Percentiles rank a stretch among this genome's conserved stretches.
phyloP scores from a whole-genome alignment of 2,329 filamentous ascomycete species.

The Phialocephala subalpina region DNA sequence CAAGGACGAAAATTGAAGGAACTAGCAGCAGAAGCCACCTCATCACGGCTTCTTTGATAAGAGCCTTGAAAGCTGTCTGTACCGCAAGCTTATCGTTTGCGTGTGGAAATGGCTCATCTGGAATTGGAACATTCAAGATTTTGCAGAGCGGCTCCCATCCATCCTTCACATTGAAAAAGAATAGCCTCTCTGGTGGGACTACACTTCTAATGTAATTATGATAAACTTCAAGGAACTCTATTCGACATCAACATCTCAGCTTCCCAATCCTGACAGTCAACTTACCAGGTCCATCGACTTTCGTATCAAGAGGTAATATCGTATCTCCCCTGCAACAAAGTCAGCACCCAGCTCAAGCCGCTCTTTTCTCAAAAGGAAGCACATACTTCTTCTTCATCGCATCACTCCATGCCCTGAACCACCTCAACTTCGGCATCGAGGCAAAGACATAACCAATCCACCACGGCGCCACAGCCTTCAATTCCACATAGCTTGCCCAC shows the following conservation, averaged over 20 bases:
- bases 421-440: slow-evolving; percentile 28
- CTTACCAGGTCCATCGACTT: slow-evolving; percentile 23
- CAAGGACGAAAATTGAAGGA: background rate
- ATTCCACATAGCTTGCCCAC: slow-evolving; percentile 12
- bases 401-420: slow-evolving; percentile 23
- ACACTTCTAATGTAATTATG: slow-evolving; percentile 15
- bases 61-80: background rate
- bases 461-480: slow-evolving; percentile 21
- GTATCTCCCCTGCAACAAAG: slow-evolving; percentile 12
- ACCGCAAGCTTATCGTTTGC: slow-evolving; percentile 38
- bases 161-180: slow-evolving; percentile 30
- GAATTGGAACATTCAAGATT: slow-evolving; percentile 43
- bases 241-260: background rate
- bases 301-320: slow-evolving; percentile 12
- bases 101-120: slow-evolving; percentile 41
- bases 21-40: slow-evolving; percentile 8
- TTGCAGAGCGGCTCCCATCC: slow-evolving; percentile 48
- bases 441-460: slow-evolving; percentile 24
- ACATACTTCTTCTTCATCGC: slow-evolving; percentile 16
- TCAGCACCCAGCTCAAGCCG: background rate
- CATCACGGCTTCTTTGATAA: background rate
- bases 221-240: slow-evolving; percentile 20
- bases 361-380: background rate
- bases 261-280: background rate
- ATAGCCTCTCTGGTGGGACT: slow-evolving; percentile 19